Conservation (phyloP, 2,329 filamentous ascomycete species). For the Aureobasidium sp. region DNA sequence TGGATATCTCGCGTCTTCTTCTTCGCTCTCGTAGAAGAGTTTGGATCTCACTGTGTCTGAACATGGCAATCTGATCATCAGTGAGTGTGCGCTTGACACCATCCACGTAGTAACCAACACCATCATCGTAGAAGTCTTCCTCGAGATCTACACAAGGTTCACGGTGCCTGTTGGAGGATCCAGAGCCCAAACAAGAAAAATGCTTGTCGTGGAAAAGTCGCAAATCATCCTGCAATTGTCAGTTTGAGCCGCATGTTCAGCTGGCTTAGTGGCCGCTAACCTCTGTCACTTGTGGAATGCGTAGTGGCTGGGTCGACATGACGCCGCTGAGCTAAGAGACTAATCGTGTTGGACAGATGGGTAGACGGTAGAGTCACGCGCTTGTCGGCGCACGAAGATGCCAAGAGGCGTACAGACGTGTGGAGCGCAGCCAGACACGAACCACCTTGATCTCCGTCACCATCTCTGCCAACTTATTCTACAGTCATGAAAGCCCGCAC, state of each 20-base stretch:
- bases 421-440: background rate
- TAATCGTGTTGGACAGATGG: background rate
- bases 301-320: background rate
- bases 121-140: slow-evolving; percentile 44
- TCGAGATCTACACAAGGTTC: background rate
- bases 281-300: background rate
- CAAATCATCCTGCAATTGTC: background rate
- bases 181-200: background rate
- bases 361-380: background rate
- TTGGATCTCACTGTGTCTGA: slow-evolving; percentile 81
- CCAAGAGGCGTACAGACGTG: background rate
- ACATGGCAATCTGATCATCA: slow-evolving; percentile 84
- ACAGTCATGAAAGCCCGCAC: background rate
- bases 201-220: slow-evolving; percentile 3
- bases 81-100: slow-evolving; percentile 84
- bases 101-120: slow-evolving; percentile 76
- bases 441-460: slow-evolving; percentile 8
- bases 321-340: background rate
- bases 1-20: slow-evolving; percentile 14
- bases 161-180: slow-evolving; percentile 1
- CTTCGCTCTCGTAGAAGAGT: slow-evolving; percentile 44
- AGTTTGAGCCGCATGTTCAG: background rate
- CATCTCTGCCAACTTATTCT: background rate
- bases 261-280: background rate
- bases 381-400: background rate